Evolutionary conservation across 2,329 filamentous ascomycete genomes (phyloP).

Genomic region (Colletotrichum zoysiae): DNA sequence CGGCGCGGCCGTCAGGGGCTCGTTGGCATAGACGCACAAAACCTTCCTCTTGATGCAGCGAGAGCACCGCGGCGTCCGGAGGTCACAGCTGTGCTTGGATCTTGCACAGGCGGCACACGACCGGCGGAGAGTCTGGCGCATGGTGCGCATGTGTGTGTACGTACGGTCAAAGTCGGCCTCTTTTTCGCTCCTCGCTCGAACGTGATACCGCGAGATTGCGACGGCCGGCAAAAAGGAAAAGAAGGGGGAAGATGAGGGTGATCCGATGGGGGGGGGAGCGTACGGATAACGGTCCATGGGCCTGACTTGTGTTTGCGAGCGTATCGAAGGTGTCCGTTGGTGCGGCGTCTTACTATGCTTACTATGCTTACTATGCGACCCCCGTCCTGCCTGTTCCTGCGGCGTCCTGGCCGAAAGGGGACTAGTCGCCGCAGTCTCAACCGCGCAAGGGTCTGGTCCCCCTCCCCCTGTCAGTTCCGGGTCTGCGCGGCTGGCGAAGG

Average conservation of each 20-base stretch:
- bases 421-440: constrained; percentile 32
- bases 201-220: background rate
- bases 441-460: background rate
- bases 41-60: constrained; percentile 64
- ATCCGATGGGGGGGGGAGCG: background rate
- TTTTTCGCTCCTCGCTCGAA: background rate
- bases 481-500: constrained; percentile 4
- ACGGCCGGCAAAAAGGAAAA: background rate
- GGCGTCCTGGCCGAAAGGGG: constrained; percentile 20
- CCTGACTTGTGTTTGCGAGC: background rate
- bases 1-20: constrained; percentile 56
- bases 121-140: constrained; percentile 68
- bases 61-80: constrained; percentile 66
- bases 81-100: constrained; percentile 68
- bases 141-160: constrained; percentile 46
- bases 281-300: background rate
- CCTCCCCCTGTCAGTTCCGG: background rate
- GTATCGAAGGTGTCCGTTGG: background rate
- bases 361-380: background rate
- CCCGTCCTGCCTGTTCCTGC: background rate
- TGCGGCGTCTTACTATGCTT: constrained; percentile 2
- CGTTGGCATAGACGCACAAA: constrained; percentile 66
- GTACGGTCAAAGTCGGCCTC: background rate
- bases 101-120: constrained; percentile 69
- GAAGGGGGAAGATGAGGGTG: background rate